Evolutionary conservation across 306 rosid genomes (phyloP).

Genomic region (Phaseolus lunatus): DNA sequence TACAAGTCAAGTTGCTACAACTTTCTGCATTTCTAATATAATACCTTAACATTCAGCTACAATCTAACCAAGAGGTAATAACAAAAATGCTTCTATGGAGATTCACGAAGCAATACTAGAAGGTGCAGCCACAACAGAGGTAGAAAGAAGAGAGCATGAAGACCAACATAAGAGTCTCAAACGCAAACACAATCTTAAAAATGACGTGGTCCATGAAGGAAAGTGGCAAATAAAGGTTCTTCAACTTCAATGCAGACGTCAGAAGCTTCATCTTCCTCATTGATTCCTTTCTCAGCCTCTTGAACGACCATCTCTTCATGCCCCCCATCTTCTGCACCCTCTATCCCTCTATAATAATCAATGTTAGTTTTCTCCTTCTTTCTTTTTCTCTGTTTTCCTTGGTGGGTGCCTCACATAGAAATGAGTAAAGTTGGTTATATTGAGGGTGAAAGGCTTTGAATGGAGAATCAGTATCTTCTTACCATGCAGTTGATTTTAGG

Average conservation of each 20-base stretch:
- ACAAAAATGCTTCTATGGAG: not conserved
- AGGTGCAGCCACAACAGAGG: conserved; percentile 75
- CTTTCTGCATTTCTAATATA: not conserved
- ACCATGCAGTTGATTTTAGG: conserved; percentile 4
- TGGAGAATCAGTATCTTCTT: not conserved
- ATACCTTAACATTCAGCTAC: not conserved
- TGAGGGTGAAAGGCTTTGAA: not conserved
- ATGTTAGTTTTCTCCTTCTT: not conserved
- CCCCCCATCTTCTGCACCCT: conserved; percentile 9
- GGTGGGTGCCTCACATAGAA: not conserved
- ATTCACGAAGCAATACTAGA: conserved; percentile 45
- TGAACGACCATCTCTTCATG: conserved; percentile 68
- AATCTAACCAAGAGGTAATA: not conserved
- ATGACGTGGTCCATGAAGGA: conserved; percentile 56
- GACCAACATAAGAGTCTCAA: conserved; percentile 71
- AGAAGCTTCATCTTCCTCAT: conserved; percentile 51
- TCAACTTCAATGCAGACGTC: conserved; percentile 60
- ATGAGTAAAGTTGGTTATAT: conserved; percentile 12
- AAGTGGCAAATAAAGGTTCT: conserved; percentile 50
- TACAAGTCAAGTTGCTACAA: not conserved
- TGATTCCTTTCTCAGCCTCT: conserved; percentile 52
- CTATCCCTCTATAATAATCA: not conserved
- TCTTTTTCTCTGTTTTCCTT: not conserved
- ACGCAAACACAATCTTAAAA: conserved; percentile 61
- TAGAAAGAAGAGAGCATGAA: conserved; percentile 60